Evolutionary conservation across 2,329 filamentous ascomycete species (phyloP).

Genomic region (Beauveria asiatica): DNA sequence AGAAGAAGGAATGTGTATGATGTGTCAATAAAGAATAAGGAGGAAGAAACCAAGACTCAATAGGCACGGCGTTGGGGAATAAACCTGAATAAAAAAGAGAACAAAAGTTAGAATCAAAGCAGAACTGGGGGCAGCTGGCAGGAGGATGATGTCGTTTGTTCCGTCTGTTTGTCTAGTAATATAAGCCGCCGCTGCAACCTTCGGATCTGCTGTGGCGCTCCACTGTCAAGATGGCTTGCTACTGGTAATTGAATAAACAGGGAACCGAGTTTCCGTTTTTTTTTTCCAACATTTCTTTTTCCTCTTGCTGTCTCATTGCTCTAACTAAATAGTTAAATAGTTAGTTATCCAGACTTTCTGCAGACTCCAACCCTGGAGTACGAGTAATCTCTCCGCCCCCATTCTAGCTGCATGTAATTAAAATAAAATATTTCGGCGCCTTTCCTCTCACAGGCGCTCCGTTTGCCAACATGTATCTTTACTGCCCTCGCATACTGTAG

Average conservation of each 20-base stretch:
- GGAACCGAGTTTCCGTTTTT: background rate
- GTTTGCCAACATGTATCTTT: no score
- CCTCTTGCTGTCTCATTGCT: background rate
- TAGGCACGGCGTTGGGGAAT: background rate
- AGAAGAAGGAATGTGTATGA: background rate
- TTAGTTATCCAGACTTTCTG: background rate
- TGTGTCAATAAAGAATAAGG: background rate
- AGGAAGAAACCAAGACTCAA: background rate
- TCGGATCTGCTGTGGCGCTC: background rate
- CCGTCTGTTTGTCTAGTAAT: background rate
- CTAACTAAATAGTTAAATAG: no score
- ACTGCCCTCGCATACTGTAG: background rate
- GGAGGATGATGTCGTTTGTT: background rate
- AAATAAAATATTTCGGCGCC: no score
- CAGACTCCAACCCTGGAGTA: no score
- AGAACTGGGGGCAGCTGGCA: background rate
- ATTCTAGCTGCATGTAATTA: no score
- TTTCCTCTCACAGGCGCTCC: no score
- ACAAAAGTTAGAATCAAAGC: background rate
- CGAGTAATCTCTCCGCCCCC: no score
- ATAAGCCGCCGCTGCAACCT: background rate
- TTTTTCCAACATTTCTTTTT: background rate
- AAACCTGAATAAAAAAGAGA: background rate
- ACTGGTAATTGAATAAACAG: background rate
- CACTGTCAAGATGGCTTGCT: background rate